Base-by-base conservation (phyloP, 805 yeast species). In the Naumovozyma castellii region DNA sequence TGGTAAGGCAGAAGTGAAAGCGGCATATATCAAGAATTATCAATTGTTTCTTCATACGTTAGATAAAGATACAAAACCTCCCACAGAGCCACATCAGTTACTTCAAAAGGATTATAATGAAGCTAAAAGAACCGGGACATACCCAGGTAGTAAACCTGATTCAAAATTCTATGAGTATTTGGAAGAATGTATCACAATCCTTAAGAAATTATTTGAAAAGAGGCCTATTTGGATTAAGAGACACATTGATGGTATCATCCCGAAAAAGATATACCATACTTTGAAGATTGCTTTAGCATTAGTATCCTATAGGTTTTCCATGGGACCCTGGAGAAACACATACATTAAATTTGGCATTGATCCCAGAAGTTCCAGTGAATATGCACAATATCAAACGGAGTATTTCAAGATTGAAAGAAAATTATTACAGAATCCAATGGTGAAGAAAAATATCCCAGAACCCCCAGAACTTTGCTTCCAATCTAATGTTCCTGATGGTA, bases 321-420 rank as follows among this genome's bases (percentile, higher is more conserved):
- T 82, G 53, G 98, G 98, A 0, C 98, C 97, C 0, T 92, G 95
- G 95, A 72, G 97, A 50, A 86, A 85, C 43, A 76, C 92, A 9
- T 86, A 81, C 56, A 78, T 87, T 34, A 73, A 67, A 47, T 76
- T 78, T 48, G 97, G 96, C 1, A 68, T 78, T 31, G 84, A 90
- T 60, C 97, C 97, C 0, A 65, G 73, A 32, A 50, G 61, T 2
- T 76, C 80, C 35, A 51, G 62, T 1, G 56, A 65, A 10, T 79
- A 68, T 49, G 79, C 84, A 43, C 61, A 59, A 27, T 86, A 76
- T 56, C 98, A 92, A 62, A 80, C 88, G 16, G 97, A 88, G 60
- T 80, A 84, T 40, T 92, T 88, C 63, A 72, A 59, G 40, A 58
- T 60, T 35, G 64, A 57, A 39, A 48, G 59, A 30, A 56, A 47